Base-by-base conservation (phyloP, 768 basidiomycete species). In the Termitomyces eurrhizus region DNA sequence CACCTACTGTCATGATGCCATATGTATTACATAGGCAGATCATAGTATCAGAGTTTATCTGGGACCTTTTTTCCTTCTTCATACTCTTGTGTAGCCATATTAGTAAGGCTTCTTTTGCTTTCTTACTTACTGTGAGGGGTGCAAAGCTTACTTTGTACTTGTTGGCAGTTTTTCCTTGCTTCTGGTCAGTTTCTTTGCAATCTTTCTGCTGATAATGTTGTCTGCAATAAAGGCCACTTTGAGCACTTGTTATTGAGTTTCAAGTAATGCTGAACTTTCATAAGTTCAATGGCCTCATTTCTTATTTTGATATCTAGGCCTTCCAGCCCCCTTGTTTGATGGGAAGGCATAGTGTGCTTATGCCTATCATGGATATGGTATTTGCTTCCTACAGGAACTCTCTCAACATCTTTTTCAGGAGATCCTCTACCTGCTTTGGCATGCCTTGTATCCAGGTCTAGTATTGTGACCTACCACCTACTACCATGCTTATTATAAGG, bases 391-490 rank as follows among this genome's bases (percentile, higher is more conserved):
- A 76, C 5, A 77, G 63, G 37, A 75, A 77, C 4, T 67, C 58
- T 1, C 63, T 21, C 4, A 68, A 67, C 4, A 32, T n/a, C 3
- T 65, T 61, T 5, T 1, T n/a, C 5, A 56, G 4, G 14, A 4
- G 0, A 0, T 29, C 60, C 26, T 68, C 67, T 0, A 74, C 62
- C 0, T 48, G 13, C 18, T 63, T 52, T 0, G 76, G 76, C 76
- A 79, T 78, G 0, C 73, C 74, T 61, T 79, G 75, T 0, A 74
- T 74, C 44, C 65, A 49, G 0, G 74, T 69, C 0, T 72, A 61
- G 66, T 74, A 79, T 56, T 78, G 75, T 0, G 24, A 36, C 9
- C 29, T 37, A 0, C 51, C 42, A 2, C 42, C 51, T 14, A 52
- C 51, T 4, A 50, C 64, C 65, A 74, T 71, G 14, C 67, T 62